Evolutionary conservation across 2,329 filamentous ascomycete genomes (phyloP), one percentile per base, ranked within the genome.

Genomic region (Fusarium equiseti): DNA sequence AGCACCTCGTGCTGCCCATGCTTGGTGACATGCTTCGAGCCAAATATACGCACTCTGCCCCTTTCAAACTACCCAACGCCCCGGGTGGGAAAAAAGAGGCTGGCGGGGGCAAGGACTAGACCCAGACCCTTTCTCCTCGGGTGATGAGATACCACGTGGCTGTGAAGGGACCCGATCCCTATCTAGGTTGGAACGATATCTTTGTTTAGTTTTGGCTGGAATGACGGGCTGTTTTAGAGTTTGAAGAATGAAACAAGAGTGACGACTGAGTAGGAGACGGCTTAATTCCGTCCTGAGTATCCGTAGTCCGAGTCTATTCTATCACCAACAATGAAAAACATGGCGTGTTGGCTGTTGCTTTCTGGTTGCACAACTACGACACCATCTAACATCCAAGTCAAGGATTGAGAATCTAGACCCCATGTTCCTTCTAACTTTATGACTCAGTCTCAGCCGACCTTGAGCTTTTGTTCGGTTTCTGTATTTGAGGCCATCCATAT

Each of bases 101-200:
- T 35, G 27, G 38, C 26, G 16, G 35, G 43, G 42, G 48, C 27
- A 55, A 53, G 63, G 58, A 55, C 42, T 32, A 45, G 42, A 45
- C 11, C 27, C 38, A 31, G 26, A 50, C 44, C 61, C 44, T 64
- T 48, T 29, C 59, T 55, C 27, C 31, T 55, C 35, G 27, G 48
- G 43, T 43, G 48, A 35, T 52, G 38, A 29, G 22, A 63, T 45
- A 45, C 64, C 65, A 68, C 65, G 65, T 68, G 65, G 65, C 43
- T 49, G 8, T 31, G 63, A 42, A 40, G 50, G 38, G 35, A n/a
- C 27, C 57, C 48, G 40, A 60, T 59, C 43, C 58, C 49, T 52
- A 27, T 52, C 50, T 42, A 24, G 44, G 44, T 46, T 29, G 44
- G 40, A 43, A 42, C 48, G n/a, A 45, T 35, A 56, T 35, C 55